phyloP scores from a whole-genome alignment of 2,329 filamentous ascomycete genomes.

The Neonectria magnoliae region DNA sequence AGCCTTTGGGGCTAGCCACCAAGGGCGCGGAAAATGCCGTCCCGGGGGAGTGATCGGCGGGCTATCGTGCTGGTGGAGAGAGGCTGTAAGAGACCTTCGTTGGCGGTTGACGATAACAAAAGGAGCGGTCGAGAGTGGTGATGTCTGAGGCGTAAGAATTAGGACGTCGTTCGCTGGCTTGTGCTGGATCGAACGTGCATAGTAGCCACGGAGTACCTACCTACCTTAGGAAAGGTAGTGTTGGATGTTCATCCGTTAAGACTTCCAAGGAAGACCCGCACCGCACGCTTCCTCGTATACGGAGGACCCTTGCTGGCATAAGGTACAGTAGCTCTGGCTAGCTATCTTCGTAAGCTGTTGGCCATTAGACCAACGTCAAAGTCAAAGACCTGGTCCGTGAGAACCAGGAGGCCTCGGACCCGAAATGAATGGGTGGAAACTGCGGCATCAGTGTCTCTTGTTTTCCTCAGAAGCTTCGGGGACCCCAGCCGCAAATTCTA shows the following conservation, averaged over 20 bases:
- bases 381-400: constrained; percentile 12
- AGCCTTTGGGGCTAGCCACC: constrained; percentile 19
- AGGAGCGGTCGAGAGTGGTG: constrained; percentile 1
- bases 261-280: neutral
- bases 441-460: neutral
- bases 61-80: constrained; percentile 22
- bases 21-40: constrained; percentile 27
- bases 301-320: neutral
- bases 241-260: neutral
- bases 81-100: constrained; percentile 5
- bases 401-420: constrained; percentile 9
- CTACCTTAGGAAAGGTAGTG: neutral
- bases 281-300: neutral
- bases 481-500: neutral
- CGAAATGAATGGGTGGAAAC: constrained; percentile 17
- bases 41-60: constrained; percentile 32
- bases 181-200: neutral
- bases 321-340: neutral
- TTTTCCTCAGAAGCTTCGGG: constrained; percentile 16
- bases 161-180: neutral
- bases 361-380: constrained; percentile 7
- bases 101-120: neutral
- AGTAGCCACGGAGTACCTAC: neutral
- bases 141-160: neutral
- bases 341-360: constrained; percentile 1